A percentile compares a stretch with the other conserved stretches of the same genome.
These are phyloP conservation scores for Picocystis sp. DNA, from an alignment of 163 green algal genomes.

Conservation along the genomic window DNA sequence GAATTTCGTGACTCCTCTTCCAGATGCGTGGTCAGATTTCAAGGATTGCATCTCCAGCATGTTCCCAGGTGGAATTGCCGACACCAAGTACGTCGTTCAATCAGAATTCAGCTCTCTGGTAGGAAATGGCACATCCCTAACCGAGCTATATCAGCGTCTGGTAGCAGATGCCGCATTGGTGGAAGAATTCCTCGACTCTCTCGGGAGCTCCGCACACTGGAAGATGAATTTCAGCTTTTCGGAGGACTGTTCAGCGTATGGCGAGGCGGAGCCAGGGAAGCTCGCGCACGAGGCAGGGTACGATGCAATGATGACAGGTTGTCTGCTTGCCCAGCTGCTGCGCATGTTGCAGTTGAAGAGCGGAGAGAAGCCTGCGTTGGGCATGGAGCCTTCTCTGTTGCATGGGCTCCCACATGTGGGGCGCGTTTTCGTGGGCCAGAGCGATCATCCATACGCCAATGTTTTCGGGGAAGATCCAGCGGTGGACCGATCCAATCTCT, in stretches of 20 bases:
- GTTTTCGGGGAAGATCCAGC: constrained; percentile 19
- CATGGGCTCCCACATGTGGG: constrained; percentile 3
- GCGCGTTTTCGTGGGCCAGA: constrained; percentile 8
- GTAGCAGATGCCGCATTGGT: background rate
- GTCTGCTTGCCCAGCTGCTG: constrained; percentile 1
- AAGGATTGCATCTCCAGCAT: constrained; percentile 25
- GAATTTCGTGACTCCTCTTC: constrained; percentile 36
- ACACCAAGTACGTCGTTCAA: constrained; percentile 55
- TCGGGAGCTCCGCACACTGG: no score
- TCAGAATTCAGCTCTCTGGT: no score
- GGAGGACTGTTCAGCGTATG: no score
- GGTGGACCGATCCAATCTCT: constrained; percentile 22
- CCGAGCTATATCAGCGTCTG: constrained; percentile 23
- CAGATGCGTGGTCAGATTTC: constrained; percentile 38
- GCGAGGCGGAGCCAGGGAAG: constrained; percentile 6
- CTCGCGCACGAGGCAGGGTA: constrained; percentile 55
- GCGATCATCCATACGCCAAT: constrained; percentile 24
- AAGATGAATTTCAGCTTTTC: no score
- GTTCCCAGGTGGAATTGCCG: constrained; percentile 51
- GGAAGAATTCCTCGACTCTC: no score
- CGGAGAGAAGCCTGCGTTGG: background rate
- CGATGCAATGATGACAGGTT: constrained; percentile 70
- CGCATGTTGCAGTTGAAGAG: background rate
- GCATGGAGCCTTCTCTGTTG: background rate
- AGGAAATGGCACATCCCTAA: constrained; percentile 20